Base-by-base conservation (phyloP, 192 early-diverging fungal species). In the Coemansia erecta region DNA sequence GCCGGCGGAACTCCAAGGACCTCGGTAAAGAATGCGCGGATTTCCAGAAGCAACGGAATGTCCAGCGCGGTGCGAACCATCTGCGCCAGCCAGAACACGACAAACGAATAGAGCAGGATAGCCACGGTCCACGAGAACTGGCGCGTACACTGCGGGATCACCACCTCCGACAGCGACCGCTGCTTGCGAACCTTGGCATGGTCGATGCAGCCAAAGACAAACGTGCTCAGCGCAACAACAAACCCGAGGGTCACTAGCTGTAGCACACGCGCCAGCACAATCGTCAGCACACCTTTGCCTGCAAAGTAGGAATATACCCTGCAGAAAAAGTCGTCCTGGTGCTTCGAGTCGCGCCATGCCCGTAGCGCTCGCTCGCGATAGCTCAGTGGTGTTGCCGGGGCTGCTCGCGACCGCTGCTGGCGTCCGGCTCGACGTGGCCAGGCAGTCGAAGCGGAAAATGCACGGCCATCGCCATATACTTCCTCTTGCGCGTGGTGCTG, bases 121-220 rank as follows among this genome's bases (percentile, higher is more conserved):
- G 81, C 67, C 8, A 74, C 83, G 4, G 70, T 65, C 46, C 84
- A 82, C 7, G 88, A 82, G 26, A 94, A 73, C 24, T 83, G 83
- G 19, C 62, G 86, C 10, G 90, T 48, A 64, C 95, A 97, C 50
- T 93, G 84, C 15, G 88, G 86, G 19, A 88, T 66, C 22, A 98
- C 77, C 0, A 97, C 89, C 15, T 93, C 87, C 0, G 82, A 73
- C 43, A 99, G 76, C 42, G 72, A 79, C 57, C 88, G 83, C 39
- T 85, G 83, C 44, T 80, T 68, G 12, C 85, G 82, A n/a, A 97
- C 80, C 45, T 84, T 80, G 12, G 89, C 82, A 67, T 95, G 92
- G 73, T 98, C 89, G 28, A 99, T 83, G 78, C 98, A 98, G 17
- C 88, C 86, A 58, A 91, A 73, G 15, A 97, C 77, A 77, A 98